Base-by-base conservation (phyloP, 306 rosid genomes). In the Dryas octopetala region DNA sequence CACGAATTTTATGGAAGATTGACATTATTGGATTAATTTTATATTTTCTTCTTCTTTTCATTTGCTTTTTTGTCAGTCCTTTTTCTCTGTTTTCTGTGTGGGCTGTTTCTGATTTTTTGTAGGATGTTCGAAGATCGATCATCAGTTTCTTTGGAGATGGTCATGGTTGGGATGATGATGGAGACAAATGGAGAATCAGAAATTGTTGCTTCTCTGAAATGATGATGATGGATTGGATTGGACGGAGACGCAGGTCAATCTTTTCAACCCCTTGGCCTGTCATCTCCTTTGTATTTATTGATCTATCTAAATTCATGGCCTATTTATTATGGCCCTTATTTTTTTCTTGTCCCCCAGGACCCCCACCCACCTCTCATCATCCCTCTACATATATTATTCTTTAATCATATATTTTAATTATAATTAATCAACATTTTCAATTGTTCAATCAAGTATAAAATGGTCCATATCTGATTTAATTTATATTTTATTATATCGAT, bases 241-340 rank as follows among this genome's bases (percentile, higher is more conserved):
- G 87, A 75, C 70, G 75, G 82, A 82, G 84, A 83, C 81, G 46
- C 88, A 86, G 89, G 89, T 87, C 94, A 89, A 89, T 84, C 86
- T 87, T 85, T 85, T 87, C 75, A 84, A 81, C 59, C 76, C 74
- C 57, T 44, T 83, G 76, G 78, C 80, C 79, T 80, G 88, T 43
- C 76, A 79, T 67, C 57, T 62, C 23, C 55, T 69, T 89, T 86
- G 79, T 86, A 87, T 87, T 84, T 82, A 85, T 84, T 83, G 53
- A 80, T 85, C 79, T 62, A 71, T 73, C 90, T 85, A 88, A 83
- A 82, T 71, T 85, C 78, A 81, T 86, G 79, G 74, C 86, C 79
- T 78, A 83, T 88, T 85, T 80, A 91, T 78, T 87, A 79, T 71
- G 49, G 71, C 64, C 71, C 65, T 75, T 66, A 32, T 78, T 66